Evolutionary conservation across 768 basidiomycete genomes (phyloP), one percentile per base, ranked within the genome.

Genomic region (Leccinum broughii): DNA sequence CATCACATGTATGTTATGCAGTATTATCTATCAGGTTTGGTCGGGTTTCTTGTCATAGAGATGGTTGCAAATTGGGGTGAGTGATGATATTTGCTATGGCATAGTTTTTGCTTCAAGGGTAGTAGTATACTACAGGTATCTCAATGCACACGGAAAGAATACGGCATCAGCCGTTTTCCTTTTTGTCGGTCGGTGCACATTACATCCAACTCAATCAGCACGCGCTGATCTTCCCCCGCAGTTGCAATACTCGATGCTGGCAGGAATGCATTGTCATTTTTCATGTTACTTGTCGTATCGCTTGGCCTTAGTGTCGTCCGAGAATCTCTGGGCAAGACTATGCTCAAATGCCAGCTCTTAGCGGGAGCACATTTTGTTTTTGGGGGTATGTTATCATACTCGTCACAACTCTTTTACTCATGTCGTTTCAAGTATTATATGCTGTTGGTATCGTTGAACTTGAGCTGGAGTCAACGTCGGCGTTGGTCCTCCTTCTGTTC

Each of bases 241-340:
- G 94, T 96, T 44, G 90, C 95, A n/a, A 92, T 95, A 61, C 78
- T 98, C 49, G 95, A 98, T 68, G 96, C 97, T 9, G 95, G 91
- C 6, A 79, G 97, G 51, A 98, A 98, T 69, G 91, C 94, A 2
- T 81, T 95, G 72, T 95, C 93, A 2, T 95, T 98, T 78, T 98
- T 98, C 77, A 85, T 98, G 81, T 81, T 99, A 22, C 80, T 98
- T 22, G 87, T 98, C 50, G 95, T 98, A 26, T 88, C 92, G 4
- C 84, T 98, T 67, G 97, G 97, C 37, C 79, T 97, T 44, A 93
- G 91, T 64, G 93, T 98, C 30, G 93, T 98, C 28, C 84, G 89
- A 41, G 95, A 98, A 67, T 88, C 89, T 7, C 78, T 99, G 11
- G 96, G 93, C 0, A 77, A 77, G 7, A 88, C 87, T 8, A 96